These are phyloP conservation scores for Auricularia auricula-judae DNA, from an alignment of 768 basidiomycete genomes.

Conservation along the genomic window DNA sequence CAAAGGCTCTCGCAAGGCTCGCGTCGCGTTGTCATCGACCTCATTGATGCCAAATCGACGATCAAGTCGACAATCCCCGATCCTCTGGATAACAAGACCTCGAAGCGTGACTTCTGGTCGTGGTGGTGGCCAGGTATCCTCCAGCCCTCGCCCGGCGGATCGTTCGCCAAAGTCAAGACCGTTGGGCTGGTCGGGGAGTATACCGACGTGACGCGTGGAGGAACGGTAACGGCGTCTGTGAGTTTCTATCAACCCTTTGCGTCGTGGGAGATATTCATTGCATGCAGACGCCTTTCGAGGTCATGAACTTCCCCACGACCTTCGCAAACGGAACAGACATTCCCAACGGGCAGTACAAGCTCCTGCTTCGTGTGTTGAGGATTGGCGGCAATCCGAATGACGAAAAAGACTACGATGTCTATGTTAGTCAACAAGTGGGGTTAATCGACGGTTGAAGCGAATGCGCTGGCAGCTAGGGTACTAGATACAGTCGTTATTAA, in stretches of 20 bases:
- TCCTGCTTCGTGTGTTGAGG: neutral
- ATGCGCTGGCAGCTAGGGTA: too few species aligned
- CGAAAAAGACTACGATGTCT: neutral
- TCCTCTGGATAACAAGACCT: neutral
- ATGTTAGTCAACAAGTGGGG: neutral
- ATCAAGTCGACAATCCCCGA: constrained; percentile 1
- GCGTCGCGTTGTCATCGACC: neutral
- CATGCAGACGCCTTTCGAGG: neutral
- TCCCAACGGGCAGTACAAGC: neutral
- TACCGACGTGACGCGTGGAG: neutral
- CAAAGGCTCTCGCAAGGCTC: neutral
- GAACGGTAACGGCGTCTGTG: neutral
- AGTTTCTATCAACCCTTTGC: neutral
- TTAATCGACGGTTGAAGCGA: neutral
- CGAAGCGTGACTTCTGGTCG: neutral
- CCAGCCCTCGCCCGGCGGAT: neutral
- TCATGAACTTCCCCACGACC: neutral
- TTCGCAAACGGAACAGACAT: neutral
- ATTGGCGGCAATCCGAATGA: neutral
- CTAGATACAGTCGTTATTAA: too few species aligned
- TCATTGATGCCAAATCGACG: neutral
- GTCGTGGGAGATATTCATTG: neutral
- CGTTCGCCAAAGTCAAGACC: constrained; percentile 2
- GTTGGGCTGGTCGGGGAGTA: neutral
- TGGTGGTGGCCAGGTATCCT: neutral